Evolutionary conservation across 179 eudicot genomes (phyloP), one percentile per base, ranked within the genome.

Genomic region (Sideroxylon spinosum): DNA sequence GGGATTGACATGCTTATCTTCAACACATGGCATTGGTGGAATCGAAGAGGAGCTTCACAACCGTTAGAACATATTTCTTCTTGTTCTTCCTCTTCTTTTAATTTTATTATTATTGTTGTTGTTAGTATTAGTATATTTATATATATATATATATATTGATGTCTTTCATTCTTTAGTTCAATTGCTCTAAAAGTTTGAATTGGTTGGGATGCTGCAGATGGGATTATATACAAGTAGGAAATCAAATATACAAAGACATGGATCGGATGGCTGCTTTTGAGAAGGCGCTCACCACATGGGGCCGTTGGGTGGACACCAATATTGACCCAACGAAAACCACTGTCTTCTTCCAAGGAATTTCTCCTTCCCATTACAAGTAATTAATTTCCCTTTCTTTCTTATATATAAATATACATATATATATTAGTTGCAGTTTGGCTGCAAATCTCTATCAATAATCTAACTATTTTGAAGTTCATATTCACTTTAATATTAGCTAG

Each of bases 11-110:
- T 88, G 83, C 87, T 93, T 61, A 81, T 93, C 50, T 93, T 93
- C 85, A 93, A 93, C 85, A 92, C 98, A 9, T 93, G 97, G 97
- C 98, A 94, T 81, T 94, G 98, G 98, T 94, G 98, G 98, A 84
- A 85, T 67, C 97, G 98, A 2, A 88, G 97, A 60, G 97, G 98
- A 16, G 81, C 90, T 0, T 44, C 87, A 6, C 97, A 93, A 87
- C 97, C 98, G 98, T 93, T n/a, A 64, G 91, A 84, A 23, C 32
- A 9, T n/a, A 61, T 12, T 61, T 37, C 5, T 37, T 37, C 5
- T 37, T n/a, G n/a, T 37, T 37, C 5, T 37, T 37, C 5, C 5
- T 37, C 5, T 37, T 37, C n/a, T 37, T 37, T 37, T 29, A 29
- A 29, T 29, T 29, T 29, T 29, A 29, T 29, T 29, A 29, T 29